phyloP scores from a whole-genome alignment of 345 rosid species.

The Pelargonium nanum region DNA sequence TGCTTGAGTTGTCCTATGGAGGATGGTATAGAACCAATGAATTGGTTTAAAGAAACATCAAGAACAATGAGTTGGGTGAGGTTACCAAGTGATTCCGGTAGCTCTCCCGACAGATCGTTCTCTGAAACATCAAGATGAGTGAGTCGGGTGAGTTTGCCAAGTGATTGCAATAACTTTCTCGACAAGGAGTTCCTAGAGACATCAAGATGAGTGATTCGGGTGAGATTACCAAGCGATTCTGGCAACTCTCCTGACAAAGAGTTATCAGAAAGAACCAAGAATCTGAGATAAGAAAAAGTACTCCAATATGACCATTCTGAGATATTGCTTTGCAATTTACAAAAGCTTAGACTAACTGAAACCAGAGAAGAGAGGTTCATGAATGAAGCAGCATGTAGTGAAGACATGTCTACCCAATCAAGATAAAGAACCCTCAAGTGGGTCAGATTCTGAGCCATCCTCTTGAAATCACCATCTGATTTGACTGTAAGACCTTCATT shows the following conservation, averaged over 20 bases:
- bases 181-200: background rate
- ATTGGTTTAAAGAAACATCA: background rate
- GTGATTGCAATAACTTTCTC: background rate
- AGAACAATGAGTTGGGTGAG: background rate
- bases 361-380: background rate
- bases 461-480: background rate
- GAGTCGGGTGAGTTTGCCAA: background rate
- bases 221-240: background rate
- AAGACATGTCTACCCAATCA: background rate
- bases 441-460: background rate
- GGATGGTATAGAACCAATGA: background rate
- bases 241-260: fast-evolving
- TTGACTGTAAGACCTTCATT: background rate
- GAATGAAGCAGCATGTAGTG: background rate
- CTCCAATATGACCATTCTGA: background rate
- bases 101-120: background rate
- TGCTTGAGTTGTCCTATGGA: background rate
- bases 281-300: background rate
- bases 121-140: background rate
- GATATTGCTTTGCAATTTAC: background rate
- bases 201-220: background rate
- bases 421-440: background rate
- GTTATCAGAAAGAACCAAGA: background rate
- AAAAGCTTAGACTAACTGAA: fast-evolving
- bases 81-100: background rate